phyloP scores from a whole-genome alignment of 148 eudicot genomes.

The Selenicereus undatus region DNA sequence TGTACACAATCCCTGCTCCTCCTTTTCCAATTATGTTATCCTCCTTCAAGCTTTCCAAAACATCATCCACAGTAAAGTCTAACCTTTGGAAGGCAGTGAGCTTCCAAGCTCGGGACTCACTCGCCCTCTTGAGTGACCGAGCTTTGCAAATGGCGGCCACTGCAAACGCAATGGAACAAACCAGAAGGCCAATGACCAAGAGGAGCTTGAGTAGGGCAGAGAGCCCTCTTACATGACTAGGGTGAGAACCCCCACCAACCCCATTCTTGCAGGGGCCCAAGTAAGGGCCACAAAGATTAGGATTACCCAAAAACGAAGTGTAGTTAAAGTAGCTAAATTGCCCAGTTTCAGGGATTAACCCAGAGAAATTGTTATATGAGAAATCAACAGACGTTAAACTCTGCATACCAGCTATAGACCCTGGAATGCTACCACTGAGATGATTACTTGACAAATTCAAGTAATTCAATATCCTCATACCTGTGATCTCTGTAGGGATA shows the following conservation, averaged over 20 bases:
- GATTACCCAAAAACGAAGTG: conserved; percentile 78
- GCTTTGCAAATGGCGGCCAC: conserved; percentile 86
- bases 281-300: conserved; percentile 81
- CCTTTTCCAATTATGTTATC: conserved; percentile 95
- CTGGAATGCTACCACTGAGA: conserved; percentile 65
- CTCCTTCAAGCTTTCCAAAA: conserved; percentile 70
- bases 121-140: conserved; percentile 63
- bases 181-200: conserved; percentile 70
- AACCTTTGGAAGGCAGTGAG: conserved; percentile 81
- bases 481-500: conserved; percentile 71
- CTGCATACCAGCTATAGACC: conserved; percentile 67
- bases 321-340: conserved; percentile 85
- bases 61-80: conserved; percentile 80
- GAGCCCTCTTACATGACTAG: conserved; percentile 49
- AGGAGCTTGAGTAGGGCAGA: conserved; percentile 74
- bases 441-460: conserved; percentile 75
- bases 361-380: conserved; percentile 80
- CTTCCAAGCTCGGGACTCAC: conserved; percentile 83
- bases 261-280: conserved; percentile 80
- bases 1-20: conserved; percentile 91
- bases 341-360: conserved; percentile 82
- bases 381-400: conserved; percentile 92
- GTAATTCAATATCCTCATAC: conserved; percentile 73
- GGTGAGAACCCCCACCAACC: conserved; percentile 39
- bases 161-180: conserved; percentile 81